Conservation (phyloP, 805 yeast species). For the Spencermartinsiella europaea region DNA sequence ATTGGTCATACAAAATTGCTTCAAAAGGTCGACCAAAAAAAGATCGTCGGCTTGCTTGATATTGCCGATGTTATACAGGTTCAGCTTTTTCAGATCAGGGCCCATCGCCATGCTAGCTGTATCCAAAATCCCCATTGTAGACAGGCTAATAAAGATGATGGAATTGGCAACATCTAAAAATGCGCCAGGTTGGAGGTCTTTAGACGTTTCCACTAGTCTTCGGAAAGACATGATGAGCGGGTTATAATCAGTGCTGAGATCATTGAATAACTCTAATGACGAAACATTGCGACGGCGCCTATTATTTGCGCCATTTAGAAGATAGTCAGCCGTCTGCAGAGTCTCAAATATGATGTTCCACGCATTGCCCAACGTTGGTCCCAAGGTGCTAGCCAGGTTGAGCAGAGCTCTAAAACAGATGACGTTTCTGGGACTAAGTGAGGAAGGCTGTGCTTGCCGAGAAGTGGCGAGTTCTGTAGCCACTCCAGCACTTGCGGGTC, state of each 20-base stretch:
- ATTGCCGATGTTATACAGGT: neutral
- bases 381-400: constrained; percentile 76
- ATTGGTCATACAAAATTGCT: constrained; percentile 48
- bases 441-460: neutral
- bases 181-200: constrained; percentile 47
- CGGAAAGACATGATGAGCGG: constrained; percentile 49
- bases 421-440: constrained; percentile 61
- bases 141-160: neutral
- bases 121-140: neutral
- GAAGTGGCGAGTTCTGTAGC: neutral
- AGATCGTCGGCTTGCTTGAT: constrained; percentile 16
- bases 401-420: constrained; percentile 73
- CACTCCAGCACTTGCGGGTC: constrained; percentile 2
- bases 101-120: neutral
- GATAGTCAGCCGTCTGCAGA: constrained; percentile 32
- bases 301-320: constrained; percentile 15
- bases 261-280: constrained; percentile 19
- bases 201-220: constrained; percentile 61
- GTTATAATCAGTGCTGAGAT: constrained; percentile 40
- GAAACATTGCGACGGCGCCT: constrained; percentile 5
- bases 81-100: neutral
- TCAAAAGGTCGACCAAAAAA: constrained; percentile 50
- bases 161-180: constrained; percentile 46
- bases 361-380: constrained; percentile 56
- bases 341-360: constrained; percentile 65